Evolutionary conservation across 805 yeast species (phyloP), one percentile per base, ranked within the genome.

Genomic region (Danielozyma ontarioensis): DNA sequence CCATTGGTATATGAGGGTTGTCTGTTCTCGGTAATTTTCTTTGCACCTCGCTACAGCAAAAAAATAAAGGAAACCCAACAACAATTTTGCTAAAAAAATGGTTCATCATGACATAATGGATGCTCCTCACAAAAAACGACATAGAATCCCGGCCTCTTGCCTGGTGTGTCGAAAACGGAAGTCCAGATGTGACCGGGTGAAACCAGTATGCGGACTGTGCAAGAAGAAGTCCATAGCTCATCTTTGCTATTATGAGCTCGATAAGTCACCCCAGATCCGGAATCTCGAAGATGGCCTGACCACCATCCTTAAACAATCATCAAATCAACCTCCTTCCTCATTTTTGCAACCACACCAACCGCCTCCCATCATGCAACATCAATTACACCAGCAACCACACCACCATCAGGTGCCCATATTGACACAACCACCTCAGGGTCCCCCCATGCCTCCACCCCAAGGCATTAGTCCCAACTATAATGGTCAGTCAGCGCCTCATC

Each of bases 141-240:
- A 57, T 41, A 46, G 71, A 30, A 46, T 62, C n/a, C 68, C 69
- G 14, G 60, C 70, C 5, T 62, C 68, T 23, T 66, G 72, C 39
- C 60, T 64, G 31, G 68, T 66, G 13, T 66, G 72, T 41, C 57
- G 72, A 18, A 63, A 63, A 40, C 45, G 71, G 26, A 66, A 66
- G 44, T 55, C 64, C 30, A 58, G 56, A 37, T 66, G 72, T 50
- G 72, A 66, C 46, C 44, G 70, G 26, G 59, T 53, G 7, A 54
- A 55, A 35, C 71, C 72, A 7, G 55, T 64, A 6, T 66, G 72
- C 45, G 72, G 72, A 12, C 44, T 63, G 13, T 66, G 72, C 42
- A 51, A 50, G 34, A 57, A 59, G 51, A 66, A 64, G 42, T 62
- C 67, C 31, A 59, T 66, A 23, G 68, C 70, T 17, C 72, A 66